Evolutionary conservation across 495 filamentous ascomycete genomes (phyloP).

Genomic region (Tuber borchii): DNA sequence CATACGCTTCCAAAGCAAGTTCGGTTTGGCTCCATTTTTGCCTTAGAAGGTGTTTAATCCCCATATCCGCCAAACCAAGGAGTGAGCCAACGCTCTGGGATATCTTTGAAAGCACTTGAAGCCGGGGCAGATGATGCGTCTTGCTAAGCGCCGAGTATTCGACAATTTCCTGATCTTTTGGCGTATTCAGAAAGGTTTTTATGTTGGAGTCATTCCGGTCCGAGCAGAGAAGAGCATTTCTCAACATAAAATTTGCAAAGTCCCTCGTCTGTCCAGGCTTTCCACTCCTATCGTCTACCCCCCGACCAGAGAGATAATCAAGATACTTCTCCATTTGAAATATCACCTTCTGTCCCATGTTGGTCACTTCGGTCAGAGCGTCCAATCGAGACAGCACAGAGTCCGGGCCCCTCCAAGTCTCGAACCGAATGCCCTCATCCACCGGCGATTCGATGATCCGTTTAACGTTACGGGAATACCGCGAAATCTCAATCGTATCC

Average conservation of each 20-base stretch:
- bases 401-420: neutral
- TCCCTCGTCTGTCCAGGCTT: neutral
- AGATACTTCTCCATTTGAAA: neutral
- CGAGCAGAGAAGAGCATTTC: neutral
- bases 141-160: neutral
- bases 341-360: constrained; percentile 2
- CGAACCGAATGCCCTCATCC: neutral
- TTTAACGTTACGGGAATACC: neutral
- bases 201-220: constrained; percentile 10
- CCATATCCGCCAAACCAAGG: constrained; percentile 1
- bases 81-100: neutral
- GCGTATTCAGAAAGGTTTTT: neutral
- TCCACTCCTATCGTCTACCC: neutral
- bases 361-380: neutral
- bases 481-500: neutral
- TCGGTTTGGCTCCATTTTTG: neutral
- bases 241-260: neutral
- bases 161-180: neutral
- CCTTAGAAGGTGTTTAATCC: neutral
- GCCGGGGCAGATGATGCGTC: neutral
- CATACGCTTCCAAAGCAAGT: neutral
- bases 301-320: neutral
- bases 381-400: neutral
- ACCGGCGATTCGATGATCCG: neutral
- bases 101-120: constrained; percentile 5